Evolutionary conservation across 2,329 filamentous ascomycete genomes (phyloP), one percentile per base, ranked within the genome.

Genomic region (Aspergillus transmontanensis): DNA sequence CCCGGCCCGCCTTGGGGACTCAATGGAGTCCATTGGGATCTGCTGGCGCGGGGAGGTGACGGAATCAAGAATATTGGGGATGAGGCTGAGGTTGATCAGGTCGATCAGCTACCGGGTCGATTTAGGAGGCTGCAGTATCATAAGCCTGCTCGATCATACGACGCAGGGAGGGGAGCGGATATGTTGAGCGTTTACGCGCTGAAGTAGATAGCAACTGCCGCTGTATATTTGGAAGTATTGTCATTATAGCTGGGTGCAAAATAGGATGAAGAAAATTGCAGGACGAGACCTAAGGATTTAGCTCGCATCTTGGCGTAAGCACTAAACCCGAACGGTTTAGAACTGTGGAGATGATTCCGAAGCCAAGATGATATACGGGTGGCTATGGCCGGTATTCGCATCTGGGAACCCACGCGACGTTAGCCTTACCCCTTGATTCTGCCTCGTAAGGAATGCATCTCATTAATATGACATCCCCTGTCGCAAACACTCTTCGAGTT

Each of bases 1-100:
- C 73, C 73, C 4, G 79, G 79, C 1, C 79, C 79, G 2, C 79
- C 79, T 6, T 81, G 77, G 76, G 74, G 73, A 0, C 59, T 81
- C n/a, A 70, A 75, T 32, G 75, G 74, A 1, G 74, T 77, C 14
- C 71, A 79, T 62, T 78, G 72, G 74, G 61, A 77, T 63, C 55
- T 79, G 19, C 59, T 79, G 34, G 68, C 64, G 4, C 50, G 63
- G 2, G 75, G 75, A 4, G 73, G 72, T 3, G 57, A 55, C 9
- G 51, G 51, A 3, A 26, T 28, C 19, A 34, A 36, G 16, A 39
- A 19, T 9, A 55, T 55, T 21, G n/a, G 32, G 19, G 21, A 30
- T 23, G 53, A 51, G 26, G 21, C 26, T 4, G 58, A 23, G 48
- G 48, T 19, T 9, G 32, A 55, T 28, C 11, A 16, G 32, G 32